Base-by-base conservation (phyloP, 2,329 filamentous ascomycete genomes). In the Elsinoe necatrix region DNA sequence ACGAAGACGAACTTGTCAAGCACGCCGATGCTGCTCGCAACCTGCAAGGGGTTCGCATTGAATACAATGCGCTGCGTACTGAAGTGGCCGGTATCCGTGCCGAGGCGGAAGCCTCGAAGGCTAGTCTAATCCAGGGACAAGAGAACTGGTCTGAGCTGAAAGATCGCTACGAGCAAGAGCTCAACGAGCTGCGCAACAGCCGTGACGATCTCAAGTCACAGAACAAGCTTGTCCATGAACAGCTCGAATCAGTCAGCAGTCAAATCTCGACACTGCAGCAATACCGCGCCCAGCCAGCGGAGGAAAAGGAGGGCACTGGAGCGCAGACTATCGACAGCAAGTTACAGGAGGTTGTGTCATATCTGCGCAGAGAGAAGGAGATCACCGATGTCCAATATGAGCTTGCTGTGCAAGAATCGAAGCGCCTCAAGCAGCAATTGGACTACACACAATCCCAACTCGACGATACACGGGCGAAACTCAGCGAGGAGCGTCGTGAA, bases 381-480 rank as follows among this genome's bases (percentile, higher is more conserved):
- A 97, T 98, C 62, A 80, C 96, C 7, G 92, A 98, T 64, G 89
- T 96, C n/a, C 92, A 97, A 66, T 87, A 90, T 65, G 91, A 96
- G 63, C 78, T 97, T 43, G 91, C 92, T 65, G 79, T 84, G 0
- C 89, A 95, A 64, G 93, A 98, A 71, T 80, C 83, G 55, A 95
- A 95, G 72, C 84, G 93, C 55, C 73, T 96, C 41, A 88, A 92
- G 66, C 89, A 96, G 65, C 90, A 97, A 67, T 80, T 96, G 21
- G 86, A 95, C 52, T 91, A 95, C 67, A 80, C 85, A 7, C 89
- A 93, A 65, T 82, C 82, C 20, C 89, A 97, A 68, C 83, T 98
- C 6, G 93, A 98, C 60, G 90, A 96, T 63, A 81, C 86, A 5
- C 84, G 88, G 31, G 78, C 96, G 62, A 95, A 95, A 72, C 82